Percentiles rank a stretch among this genome's conserved stretches.
phyloP scores from a whole-genome alignment of 208 protist genomes.

The Strigomonas galati region DNA sequence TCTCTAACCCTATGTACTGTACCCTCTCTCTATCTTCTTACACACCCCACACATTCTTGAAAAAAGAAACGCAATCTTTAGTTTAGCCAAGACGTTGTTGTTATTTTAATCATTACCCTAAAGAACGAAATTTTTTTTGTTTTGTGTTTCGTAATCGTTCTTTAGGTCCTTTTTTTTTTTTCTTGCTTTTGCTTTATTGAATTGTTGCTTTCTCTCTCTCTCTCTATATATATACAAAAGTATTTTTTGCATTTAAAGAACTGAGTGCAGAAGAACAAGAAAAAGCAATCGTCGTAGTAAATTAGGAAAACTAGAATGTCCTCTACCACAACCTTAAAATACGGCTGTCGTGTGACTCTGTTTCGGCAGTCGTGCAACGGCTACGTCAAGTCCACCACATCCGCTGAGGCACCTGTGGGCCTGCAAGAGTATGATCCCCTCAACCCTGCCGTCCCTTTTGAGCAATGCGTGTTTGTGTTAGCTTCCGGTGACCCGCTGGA shows the following conservation, averaged over 20 bases:
- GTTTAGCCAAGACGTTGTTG: neutral
- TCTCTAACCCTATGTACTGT: no score
- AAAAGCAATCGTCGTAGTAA: no score
- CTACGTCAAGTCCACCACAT: constrained; percentile 42
- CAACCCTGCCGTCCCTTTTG: constrained; percentile 30
- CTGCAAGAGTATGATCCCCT: constrained; percentile 26
- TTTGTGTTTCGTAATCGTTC: constrained; percentile 1
- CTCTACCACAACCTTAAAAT: constrained; percentile 16
- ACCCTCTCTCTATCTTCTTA: no score
- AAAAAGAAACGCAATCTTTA: neutral
- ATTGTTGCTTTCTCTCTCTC: constrained; percentile 4
- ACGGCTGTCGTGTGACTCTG: constrained; percentile 37
- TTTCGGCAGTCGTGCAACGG: constrained; percentile 38
- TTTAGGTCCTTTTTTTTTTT: constrained; percentile 1
- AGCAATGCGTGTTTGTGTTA: constrained; percentile 44
- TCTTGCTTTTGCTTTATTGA: constrained; percentile 10
- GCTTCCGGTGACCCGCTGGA: constrained; percentile 33
- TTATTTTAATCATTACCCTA: neutral
- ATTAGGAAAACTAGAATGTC: constrained; percentile 5
- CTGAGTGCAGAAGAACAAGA: neutral
- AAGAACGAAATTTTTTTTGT: neutral
- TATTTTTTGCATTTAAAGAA: neutral
- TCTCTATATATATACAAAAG: constrained; percentile 2
- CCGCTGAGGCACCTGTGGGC: constrained; percentile 36
- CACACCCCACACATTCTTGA: neutral